These are phyloP conservation scores for Tripidium arundinaceum DNA, from an alignment of 202 grass and related monocot species.

Conservation along the genomic window DNA sequence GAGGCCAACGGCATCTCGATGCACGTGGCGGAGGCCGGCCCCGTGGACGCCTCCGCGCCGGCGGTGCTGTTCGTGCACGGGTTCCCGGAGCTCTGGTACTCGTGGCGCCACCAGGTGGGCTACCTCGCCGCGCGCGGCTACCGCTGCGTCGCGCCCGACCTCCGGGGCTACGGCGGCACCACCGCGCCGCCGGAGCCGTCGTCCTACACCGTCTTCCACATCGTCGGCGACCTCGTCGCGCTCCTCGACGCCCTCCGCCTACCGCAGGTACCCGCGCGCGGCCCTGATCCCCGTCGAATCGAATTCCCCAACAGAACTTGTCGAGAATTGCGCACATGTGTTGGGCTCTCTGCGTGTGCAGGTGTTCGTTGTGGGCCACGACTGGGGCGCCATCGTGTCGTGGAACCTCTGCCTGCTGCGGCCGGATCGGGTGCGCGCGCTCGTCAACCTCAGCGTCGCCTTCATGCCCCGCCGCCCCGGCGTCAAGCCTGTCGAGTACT, in stretches of 20 bases:
- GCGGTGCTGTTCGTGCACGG: conserved; percentile 66
- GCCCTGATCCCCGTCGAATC: not conserved
- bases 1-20: conserved; percentile 70
- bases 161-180: conserved; percentile 71
- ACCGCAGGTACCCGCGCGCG: conserved; percentile 24
- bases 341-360: not conserved
- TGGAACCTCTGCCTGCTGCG: conserved; percentile 68
- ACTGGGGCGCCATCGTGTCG: conserved; percentile 67
- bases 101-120: conserved; percentile 66
- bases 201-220: conserved; percentile 64
- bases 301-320: not conserved
- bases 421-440: conserved; percentile 67
- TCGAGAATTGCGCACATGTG: not conserved
- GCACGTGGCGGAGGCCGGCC: conserved; percentile 67
- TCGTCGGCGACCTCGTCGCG: conserved; percentile 64
- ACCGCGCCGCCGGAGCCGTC: conserved; percentile 33
- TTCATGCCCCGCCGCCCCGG: conserved; percentile 41
- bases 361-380: conserved; percentile 85
- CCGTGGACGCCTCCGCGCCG: not conserved
- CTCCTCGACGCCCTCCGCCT: conserved; percentile 64
- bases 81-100: conserved; percentile 78
- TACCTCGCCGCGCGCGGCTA: conserved; percentile 52
- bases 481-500: conserved; percentile 41
- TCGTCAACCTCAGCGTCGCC: conserved; percentile 74
- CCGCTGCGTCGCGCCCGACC: conserved; percentile 58